Base-by-base conservation (phyloP, 176 grass and related monocot species). In the Aegilops sharonensis region DNA sequence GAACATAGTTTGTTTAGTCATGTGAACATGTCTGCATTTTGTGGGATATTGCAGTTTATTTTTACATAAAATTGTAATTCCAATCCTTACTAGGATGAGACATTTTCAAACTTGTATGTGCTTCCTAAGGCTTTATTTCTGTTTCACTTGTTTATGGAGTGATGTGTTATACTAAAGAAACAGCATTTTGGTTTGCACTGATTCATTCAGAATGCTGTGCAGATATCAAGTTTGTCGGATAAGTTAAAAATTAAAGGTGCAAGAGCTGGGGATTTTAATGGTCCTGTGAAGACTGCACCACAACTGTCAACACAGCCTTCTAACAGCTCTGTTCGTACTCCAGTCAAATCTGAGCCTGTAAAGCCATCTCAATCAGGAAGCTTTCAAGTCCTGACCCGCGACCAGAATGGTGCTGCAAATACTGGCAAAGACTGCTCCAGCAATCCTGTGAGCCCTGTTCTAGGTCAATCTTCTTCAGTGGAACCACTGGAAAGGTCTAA, bases 321-420 rank as follows among this genome's bases (percentile, higher is more conserved):
- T 52, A 88, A 72, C 82, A 79, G 61, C 81, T 72, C 68, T 88
- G 27, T 82, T 60, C 85, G 36, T 27, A 30, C 88, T 77, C 79
- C 75, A 73, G 83, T 79, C 23, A 90, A 89, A 92, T 72, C 88
- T 84, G 93, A 92, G 31, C 68, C 63, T 79, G 72, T 72, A 57
- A 94, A 90, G 85, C 47, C 83, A 78, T 90, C 87, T 88, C 90
- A 84, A 78, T 75, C 86, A 54, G 90, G 93, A 76, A 92, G 64
- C 66, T 64, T 94, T 90, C 93, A 92, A 86, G 90, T 94, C 23
- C 88, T 94, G 52, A 94, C 84, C 61, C 85, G 88, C 20, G 88
- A 94, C 36, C 90, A 88, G 52, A 94, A 88, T 86, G 88, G 85
- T 72, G 48, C 52, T 70, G 88, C 62, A 68, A 87, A 85, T 81